Conservation (phyloP, 805 yeast genomes). For the Brettanomyces bruxellensis region DNA sequence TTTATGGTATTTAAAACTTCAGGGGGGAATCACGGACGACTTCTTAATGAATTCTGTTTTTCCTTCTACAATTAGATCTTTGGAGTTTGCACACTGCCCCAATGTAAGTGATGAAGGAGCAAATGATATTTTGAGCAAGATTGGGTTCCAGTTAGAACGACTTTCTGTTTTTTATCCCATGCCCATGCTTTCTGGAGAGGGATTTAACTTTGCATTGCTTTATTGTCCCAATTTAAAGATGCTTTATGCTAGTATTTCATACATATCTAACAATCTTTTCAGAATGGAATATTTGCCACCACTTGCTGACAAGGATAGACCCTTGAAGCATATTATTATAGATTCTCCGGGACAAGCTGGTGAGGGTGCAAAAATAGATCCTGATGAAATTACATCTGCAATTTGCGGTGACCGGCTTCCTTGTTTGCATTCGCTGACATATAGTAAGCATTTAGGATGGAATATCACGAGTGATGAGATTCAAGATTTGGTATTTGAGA, state of each 20-base stretch:
- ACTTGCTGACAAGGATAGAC: slow-evolving; percentile 25
- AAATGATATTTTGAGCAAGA: slow-evolving; percentile 46
- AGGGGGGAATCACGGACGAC: slow-evolving; percentile 85
- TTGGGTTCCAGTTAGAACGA: slow-evolving; percentile 57
- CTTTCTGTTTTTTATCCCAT: slow-evolving; percentile 77
- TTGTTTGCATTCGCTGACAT: slow-evolving; percentile 46
- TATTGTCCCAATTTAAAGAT: slow-evolving; percentile 67
- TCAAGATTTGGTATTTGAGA: slow-evolving; percentile 51
- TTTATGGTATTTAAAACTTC: slow-evolving; percentile 59
- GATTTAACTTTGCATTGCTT: slow-evolving; percentile 64
- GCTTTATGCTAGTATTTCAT: slow-evolving; percentile 72
- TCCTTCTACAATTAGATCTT: slow-evolving; percentile 59
- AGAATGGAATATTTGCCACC: slow-evolving; percentile 34
- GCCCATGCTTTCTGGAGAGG: slow-evolving; percentile 64
- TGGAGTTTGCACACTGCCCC: slow-evolving; percentile 88
- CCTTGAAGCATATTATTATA: slow-evolving; percentile 54
- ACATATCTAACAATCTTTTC: slow-evolving; percentile 46
- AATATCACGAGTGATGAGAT: slow-evolving; percentile 53
- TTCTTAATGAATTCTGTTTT: slow-evolving; percentile 63
- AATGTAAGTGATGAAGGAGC: slow-evolving; percentile 57
- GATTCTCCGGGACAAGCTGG: slow-evolving; percentile 86
- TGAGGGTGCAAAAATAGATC: slow-evolving; percentile 72
- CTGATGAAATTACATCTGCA: slow-evolving; percentile 83
- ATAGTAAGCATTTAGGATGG: slow-evolving; percentile 85
- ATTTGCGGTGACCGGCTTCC: slow-evolving; percentile 73